Conservation (phyloP, 2,329 filamentous ascomycete species). For the Fusarium newnesense region DNA sequence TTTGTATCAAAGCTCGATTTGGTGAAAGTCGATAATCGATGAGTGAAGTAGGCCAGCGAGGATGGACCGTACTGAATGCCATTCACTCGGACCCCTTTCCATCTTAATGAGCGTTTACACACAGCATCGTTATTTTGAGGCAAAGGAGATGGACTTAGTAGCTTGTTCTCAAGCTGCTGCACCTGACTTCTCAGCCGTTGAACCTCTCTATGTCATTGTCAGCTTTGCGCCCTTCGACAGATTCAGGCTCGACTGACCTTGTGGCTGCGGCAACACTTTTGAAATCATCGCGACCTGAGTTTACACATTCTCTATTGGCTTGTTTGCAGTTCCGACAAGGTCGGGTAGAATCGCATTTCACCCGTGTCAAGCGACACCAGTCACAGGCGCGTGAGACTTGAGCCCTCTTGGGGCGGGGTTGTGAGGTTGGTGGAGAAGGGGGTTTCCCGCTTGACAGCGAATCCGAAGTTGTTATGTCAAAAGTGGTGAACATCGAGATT, state of each 20-base stretch:
- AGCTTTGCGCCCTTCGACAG: not conserved
- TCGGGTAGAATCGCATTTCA: slow-evolving; percentile 45
- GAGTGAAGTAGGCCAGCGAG: slow-evolving; percentile 36
- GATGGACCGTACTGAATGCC: slow-evolving; percentile 37
- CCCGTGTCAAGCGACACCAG: slow-evolving; percentile 45
- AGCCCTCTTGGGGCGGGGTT: slow-evolving; percentile 43
- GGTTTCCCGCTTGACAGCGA: slow-evolving; percentile 29
- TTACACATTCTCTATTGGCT: slow-evolving; percentile 39
- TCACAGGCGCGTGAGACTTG: slow-evolving; percentile 47
- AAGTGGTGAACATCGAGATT: slow-evolving; percentile 39
- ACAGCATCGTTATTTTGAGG: not conserved
- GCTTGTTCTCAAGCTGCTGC: slow-evolving; percentile 34
- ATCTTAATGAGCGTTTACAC: not conserved
- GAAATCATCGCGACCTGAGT: slow-evolving; percentile 39
- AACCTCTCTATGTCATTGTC: slow-evolving; percentile 33
- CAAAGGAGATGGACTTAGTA: not conserved
- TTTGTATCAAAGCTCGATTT: slow-evolving; percentile 5
- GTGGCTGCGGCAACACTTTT: slow-evolving; percentile 42
- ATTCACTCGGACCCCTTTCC: slow-evolving; percentile 14
- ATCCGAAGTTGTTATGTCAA: slow-evolving; percentile 31
- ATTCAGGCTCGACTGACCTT: slow-evolving; percentile 11
- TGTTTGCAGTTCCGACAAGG: slow-evolving; percentile 44
- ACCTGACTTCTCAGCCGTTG: slow-evolving; percentile 36
- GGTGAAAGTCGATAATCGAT: slow-evolving; percentile 35
- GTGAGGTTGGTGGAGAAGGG: slow-evolving; percentile 23